phyloP scores from a whole-genome alignment of 108 stramenopile genomes.

The Nitzschia sp. region DNA sequence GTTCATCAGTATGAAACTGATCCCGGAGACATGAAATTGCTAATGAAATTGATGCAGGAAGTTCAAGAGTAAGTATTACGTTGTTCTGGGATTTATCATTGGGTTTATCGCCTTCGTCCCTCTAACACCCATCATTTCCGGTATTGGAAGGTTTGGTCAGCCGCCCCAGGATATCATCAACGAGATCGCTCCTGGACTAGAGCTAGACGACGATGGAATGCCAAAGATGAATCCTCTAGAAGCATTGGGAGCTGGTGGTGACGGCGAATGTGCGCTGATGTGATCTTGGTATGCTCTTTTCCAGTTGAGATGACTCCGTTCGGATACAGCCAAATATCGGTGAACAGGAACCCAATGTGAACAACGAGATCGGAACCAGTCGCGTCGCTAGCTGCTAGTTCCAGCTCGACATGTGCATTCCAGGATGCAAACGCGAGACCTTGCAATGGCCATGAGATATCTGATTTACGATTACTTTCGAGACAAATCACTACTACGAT shows the following conservation, averaged over 20 bases:
- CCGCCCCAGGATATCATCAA: slow-evolving; percentile 95
- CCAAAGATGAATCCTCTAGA: slow-evolving; percentile 74
- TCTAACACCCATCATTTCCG: not conserved
- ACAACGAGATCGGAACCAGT: not conserved
- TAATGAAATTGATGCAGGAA: slow-evolving; percentile 92
- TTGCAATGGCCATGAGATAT: no score
- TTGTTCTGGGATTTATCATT: not conserved
- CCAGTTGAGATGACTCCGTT: no score
- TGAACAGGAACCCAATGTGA: no score
- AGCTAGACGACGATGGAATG: slow-evolving; percentile 93
- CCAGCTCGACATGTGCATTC: no score
- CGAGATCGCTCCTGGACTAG: slow-evolving; percentile 95
- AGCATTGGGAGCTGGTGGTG: slow-evolving; percentile 4
- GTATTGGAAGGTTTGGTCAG: slow-evolving; percentile 76
- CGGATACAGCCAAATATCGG: no score
- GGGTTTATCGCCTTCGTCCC: no score
- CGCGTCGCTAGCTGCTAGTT: no score
- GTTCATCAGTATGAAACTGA: slow-evolving; percentile 91
- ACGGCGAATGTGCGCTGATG: slow-evolving; percentile 30
- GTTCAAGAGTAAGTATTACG: slow-evolving; percentile 73
- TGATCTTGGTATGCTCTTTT: no score
- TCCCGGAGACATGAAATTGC: slow-evolving; percentile 82
- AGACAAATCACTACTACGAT: no score
- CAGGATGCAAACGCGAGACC: no score
- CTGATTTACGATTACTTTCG: no score